Evolutionary conservation across 2,329 filamentous ascomycete species (phyloP).

Genomic region (Colletotrichum chrysophilum): DNA sequence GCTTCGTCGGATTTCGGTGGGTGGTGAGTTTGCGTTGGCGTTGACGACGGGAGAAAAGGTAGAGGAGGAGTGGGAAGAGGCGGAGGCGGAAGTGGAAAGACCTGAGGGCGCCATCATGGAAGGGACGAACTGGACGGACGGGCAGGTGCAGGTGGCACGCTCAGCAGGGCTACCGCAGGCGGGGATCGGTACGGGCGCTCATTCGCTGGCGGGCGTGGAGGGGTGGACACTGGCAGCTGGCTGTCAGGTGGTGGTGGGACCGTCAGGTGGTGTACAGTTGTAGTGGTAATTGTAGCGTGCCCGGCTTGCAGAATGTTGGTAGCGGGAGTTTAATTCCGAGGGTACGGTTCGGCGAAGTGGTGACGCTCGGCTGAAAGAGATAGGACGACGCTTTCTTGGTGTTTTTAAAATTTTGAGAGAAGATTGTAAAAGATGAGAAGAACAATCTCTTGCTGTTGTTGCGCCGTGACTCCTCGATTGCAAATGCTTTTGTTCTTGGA

Average conservation of each 20-base stretch:
- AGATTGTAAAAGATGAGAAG: background rate
- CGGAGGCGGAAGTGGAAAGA: constrained; percentile 15
- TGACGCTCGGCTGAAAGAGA: constrained; percentile 13
- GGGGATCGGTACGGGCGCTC: constrained; percentile 10
- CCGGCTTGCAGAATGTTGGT: background rate
- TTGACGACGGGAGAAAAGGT: background rate
- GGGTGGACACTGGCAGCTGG: background rate
- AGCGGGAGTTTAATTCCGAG: constrained; percentile 19
- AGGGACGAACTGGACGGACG: constrained; percentile 9
- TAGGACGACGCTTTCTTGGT: background rate
- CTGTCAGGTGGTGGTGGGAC: background rate
- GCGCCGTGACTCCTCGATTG: background rate
- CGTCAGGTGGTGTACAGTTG: background rate
- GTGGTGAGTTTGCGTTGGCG: background rate
- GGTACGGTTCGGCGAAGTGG: constrained; percentile 9
- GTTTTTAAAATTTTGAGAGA: background rate
- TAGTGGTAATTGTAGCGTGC: background rate
- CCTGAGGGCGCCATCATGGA: constrained; percentile 19
- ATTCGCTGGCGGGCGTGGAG: constrained; percentile 4
- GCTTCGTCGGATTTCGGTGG: constrained; percentile 1
- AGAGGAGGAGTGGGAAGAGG: constrained; percentile 8
- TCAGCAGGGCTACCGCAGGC: constrained; percentile 8
- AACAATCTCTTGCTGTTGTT: background rate
- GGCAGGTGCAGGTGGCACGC: background rate
- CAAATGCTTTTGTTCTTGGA: background rate